phyloP scores from a whole-genome alignment of 306 rosid species.

The Cucurbita argyrosperma region DNA sequence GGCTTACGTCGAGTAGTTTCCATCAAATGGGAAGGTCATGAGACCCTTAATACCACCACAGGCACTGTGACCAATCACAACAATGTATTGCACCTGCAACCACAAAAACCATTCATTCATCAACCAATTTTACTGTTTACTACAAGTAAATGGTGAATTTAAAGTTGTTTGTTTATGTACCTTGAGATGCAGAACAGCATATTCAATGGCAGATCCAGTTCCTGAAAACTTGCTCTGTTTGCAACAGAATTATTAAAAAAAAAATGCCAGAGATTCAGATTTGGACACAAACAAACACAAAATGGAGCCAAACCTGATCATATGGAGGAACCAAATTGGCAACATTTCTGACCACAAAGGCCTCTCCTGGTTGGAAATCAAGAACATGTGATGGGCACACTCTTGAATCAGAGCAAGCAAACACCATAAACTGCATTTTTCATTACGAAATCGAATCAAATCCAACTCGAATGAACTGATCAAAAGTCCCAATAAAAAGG shows the following conservation, averaged over 20 bases:
- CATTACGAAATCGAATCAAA: background rate
- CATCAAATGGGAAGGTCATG: conserved; percentile 47
- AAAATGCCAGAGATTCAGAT: background rate
- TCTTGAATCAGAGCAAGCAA: conserved; percentile 97
- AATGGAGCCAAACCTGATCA: conserved; percentile 27
- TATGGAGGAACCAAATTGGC: conserved; percentile 94
- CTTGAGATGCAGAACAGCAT: conserved; percentile 85
- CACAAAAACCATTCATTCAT: background rate
- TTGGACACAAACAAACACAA: background rate
- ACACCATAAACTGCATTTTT: conserved; percentile 63
- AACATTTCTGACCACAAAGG: conserved; percentile 90
- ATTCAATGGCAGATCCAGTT: conserved; percentile 73
- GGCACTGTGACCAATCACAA: conserved; percentile 75
- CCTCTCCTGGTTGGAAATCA: conserved; percentile 96
- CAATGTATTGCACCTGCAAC: conserved; percentile 54
- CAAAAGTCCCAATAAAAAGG: background rate
- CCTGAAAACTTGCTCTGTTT: conserved; percentile 51
- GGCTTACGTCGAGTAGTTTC: conserved; percentile 50
- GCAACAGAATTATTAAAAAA: background rate
- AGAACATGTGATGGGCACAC: conserved; percentile 94
- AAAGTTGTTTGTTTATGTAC: conserved; percentile 15
- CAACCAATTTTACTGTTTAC: background rate
- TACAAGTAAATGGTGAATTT: background rate
- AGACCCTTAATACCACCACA: conserved; percentile 96
- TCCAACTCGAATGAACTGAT: background rate